Evolutionary conservation across 139 green algal genomes (phyloP).

Genomic region (Chlamydomonas sphaeroides): DNA sequence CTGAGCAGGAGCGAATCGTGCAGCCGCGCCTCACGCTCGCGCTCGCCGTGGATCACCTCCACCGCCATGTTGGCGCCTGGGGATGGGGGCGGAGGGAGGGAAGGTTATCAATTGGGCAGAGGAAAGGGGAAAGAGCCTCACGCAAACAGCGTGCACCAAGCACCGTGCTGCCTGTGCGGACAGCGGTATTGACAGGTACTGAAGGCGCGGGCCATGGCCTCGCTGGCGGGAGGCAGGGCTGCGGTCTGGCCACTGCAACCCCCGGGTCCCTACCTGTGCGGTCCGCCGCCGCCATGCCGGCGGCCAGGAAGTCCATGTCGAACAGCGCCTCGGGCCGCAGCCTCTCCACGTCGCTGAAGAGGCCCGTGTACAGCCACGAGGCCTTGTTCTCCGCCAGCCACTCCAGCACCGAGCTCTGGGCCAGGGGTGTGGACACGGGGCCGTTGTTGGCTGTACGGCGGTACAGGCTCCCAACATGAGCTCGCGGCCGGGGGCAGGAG

Average conservation of each 20-base stretch:
- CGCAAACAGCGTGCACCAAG: too few relatives aligned
- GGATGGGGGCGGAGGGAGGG: too few relatives aligned
- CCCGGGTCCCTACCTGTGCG: conserved; percentile 45
- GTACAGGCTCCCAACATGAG: too few relatives aligned
- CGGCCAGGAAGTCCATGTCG: conserved; percentile 51
- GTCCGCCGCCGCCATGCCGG: conserved; percentile 41
- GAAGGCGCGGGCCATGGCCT: too few relatives aligned
- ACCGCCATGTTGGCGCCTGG: conserved; percentile 56
- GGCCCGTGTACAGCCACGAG: conserved; percentile 49
- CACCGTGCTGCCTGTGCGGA: too few relatives aligned
- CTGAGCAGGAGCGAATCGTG: conserved; percentile 45
- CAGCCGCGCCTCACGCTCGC: conserved; percentile 34
- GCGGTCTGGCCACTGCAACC: background rate
- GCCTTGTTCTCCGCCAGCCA: conserved; percentile 36
- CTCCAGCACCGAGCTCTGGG: conserved; percentile 34
- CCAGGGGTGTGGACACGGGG: background rate
- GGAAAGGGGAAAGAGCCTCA: too few relatives aligned
- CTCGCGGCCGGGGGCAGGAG: too few relatives aligned
- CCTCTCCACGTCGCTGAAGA: conserved; percentile 46
- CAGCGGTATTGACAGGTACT: too few relatives aligned
- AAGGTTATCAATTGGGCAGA: too few relatives aligned
- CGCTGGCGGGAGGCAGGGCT: too few relatives aligned
- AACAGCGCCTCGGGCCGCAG: conserved; percentile 48
- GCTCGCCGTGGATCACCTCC: conserved; percentile 38
- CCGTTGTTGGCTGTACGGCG: too few relatives aligned